Evolutionary conservation across 2,329 filamentous ascomycete species (phyloP).

Genomic region (Spiromastix sp.): DNA sequence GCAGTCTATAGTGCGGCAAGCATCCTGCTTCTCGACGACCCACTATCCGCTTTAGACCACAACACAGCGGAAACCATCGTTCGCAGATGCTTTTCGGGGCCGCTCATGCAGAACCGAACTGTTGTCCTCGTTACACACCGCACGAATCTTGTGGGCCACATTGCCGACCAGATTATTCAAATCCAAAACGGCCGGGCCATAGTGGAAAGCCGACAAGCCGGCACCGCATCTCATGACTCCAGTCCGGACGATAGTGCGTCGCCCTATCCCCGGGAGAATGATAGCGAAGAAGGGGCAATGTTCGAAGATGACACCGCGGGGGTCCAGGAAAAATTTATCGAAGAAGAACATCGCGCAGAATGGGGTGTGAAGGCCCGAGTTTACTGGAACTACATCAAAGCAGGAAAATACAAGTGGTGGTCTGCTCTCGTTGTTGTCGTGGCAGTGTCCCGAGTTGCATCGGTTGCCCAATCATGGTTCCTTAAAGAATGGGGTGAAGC

Average conservation of each 20-base stretch:
- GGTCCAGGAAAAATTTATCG: slow-evolving; percentile 64
- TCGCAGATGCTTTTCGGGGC: slow-evolving; percentile 45
- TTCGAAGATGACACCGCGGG: slow-evolving; percentile 40
- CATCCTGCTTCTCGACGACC: slow-evolving; percentile 49
- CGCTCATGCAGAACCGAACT: slow-evolving; percentile 43
- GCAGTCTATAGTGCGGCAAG: slow-evolving; percentile 48
- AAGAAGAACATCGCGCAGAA: slow-evolving; percentile 63
- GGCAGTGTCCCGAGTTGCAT: slow-evolving; percentile 50
- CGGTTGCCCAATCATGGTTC: slow-evolving; percentile 65
- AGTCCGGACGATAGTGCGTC: slow-evolving; percentile 17
- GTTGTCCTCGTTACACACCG: slow-evolving; percentile 55
- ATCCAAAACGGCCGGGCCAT: slow-evolving; percentile 51
- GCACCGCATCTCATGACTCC: slow-evolving; percentile 29
- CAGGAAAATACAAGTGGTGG: slow-evolving; percentile 70
- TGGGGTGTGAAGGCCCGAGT: slow-evolving; percentile 66
- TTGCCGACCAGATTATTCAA: slow-evolving; percentile 65
- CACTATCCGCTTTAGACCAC: slow-evolving; percentile 51
- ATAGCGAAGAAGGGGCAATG: slow-evolving; percentile 18
- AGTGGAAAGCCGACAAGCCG: slow-evolving; percentile 37
- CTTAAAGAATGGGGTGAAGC: slow-evolving; percentile 80
- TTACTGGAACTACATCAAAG: slow-evolving; percentile 78
- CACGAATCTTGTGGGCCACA: slow-evolving; percentile 58
- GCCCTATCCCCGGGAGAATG: not conserved
- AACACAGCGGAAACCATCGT: slow-evolving; percentile 55
- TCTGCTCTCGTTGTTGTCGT: slow-evolving; percentile 52